Base-by-base conservation (phyloP, 2,329 filamentous ascomycete species). In the Alternaria brassicicola region DNA sequence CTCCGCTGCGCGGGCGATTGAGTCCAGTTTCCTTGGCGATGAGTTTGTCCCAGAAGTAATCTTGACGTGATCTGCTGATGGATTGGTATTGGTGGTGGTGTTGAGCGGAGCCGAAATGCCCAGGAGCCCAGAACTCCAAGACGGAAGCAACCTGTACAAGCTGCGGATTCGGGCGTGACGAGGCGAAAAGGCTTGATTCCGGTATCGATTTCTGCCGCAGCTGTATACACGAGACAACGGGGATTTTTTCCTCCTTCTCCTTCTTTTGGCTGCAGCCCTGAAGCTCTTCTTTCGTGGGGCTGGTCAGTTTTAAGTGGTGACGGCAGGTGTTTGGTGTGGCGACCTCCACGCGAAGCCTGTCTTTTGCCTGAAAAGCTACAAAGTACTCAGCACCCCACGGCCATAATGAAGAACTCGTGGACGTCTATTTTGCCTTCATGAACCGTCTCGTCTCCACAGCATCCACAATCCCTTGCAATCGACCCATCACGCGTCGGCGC, bases 71-170 rank as follows among this genome's bases (percentile, higher is more conserved):
- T 28, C 23, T 23, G 28, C 17, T 42, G 35, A 35, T 49, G 33
- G 55, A 36, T 53, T 42, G 25, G 31, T 50, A 48, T 47, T 41
- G 41, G 33, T 51, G 41, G 33, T 51, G 26, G 55, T 52, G 42
- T 38, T 36, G 39, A 39, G 31, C 33, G 52, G 21, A 60, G 52
- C 50, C 52, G 52, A 56, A 57, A 54, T 48, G 55, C 55, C 55
- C 55, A 57, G 55, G 30, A 49, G 57, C 57, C 46, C 38, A 53
- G 52, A 56, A 52, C 21, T 46, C 57, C 57, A 61, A 61, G 61
- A 57, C 60, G 50, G 57, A 26, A 58, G 47, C 35, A 53, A 61
- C 41, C 17, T 54, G 38, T 21, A 47, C 49, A 52, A 47, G 25
- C 39, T 21, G 48, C 45, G 51, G 54, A 55, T 55, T 42, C 19